Conservation (phyloP, 2,329 filamentous ascomycete species). For the Podosphaera fusca region DNA sequence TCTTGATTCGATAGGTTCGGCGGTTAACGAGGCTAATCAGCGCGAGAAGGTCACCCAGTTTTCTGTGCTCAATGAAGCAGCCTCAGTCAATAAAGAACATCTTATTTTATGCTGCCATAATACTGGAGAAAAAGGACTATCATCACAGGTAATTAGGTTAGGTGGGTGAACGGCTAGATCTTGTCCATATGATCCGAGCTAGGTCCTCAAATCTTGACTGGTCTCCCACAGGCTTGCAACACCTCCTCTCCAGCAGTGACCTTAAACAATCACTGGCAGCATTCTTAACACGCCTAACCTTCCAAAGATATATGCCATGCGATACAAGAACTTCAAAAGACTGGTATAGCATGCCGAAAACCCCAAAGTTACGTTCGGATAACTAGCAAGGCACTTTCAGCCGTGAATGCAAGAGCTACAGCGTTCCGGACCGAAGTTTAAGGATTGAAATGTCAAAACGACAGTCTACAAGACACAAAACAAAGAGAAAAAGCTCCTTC, state of each 20-base stretch:
- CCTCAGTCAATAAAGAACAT: not conserved
- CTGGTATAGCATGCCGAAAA: not conserved
- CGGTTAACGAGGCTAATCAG: not conserved
- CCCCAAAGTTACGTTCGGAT: not conserved
- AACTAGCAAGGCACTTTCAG: not conserved
- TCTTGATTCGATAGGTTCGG: not conserved
- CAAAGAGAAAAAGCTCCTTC: not conserved
- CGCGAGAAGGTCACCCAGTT: not conserved
- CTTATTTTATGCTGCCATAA: not conserved
- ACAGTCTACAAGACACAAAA: not conserved
- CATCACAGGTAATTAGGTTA: not conserved
- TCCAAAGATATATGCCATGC: not conserved
- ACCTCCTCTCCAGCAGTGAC: not conserved
- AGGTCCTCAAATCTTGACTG: not conserved
- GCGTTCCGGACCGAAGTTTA: not conserved
- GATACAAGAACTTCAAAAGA: not conserved
- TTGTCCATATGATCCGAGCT: not conserved
- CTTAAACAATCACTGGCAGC: not conserved
- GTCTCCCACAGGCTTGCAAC: not conserved
- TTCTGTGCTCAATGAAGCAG: not conserved
- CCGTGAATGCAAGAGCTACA: not conserved
- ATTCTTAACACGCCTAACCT: not conserved
- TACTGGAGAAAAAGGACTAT: not conserved
- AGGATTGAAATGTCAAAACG: not conserved
- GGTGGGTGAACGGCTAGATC: not conserved